Base-by-base conservation (phyloP, 2,329 filamentous ascomycete genomes). In the Exophiala sp. region DNA sequence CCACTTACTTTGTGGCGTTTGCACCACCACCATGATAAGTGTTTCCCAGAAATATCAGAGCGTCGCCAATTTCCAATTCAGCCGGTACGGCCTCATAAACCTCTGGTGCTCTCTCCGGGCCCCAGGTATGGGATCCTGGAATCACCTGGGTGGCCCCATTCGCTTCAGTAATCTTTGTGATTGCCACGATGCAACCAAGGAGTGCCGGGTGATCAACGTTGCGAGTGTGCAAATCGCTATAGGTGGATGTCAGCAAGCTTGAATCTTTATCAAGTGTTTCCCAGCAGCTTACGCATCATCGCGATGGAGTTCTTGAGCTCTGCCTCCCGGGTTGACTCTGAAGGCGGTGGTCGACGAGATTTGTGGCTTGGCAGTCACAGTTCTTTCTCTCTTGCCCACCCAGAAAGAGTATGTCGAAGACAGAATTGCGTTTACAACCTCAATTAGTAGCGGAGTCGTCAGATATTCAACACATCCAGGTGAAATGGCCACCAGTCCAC, bases 401-500 rank as follows among this genome's bases (percentile, higher is more conserved):
- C 67, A 69, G 55, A 65, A 68, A 1, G 63, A 65, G 49, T 65
- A 69, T 14, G 58, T 64, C n/a, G 63, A 65, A 8, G 63, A 67
- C 14, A 70, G 54, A 48, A 70, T 53, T 11, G 54, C 52, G 47
- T 67, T 66, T 1, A 66, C 66, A 5, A 68, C 58, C 6, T 58
- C 52, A n/a, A 65, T 65, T 29, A 66, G 68, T 4, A 66, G 58
- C 2, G 62, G 61, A 23, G 66, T 71, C 29, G 63, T 63, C 1
- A 64, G 63, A 6, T 69, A 62, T 42, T 72, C 65, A n/a, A 67
- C 63, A 22, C 68, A 70, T 1, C 61, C 64, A 27, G 68, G 64
- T 0, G 70, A 72, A 8, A 65, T 61, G 2, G 59, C 66, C 11
- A 72, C 52, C 14, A 73, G 51, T 1, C 70, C 68, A 1, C 66